A percentile compares a stretch with the other conserved stretches of the same genome.
phyloP scores from a whole-genome alignment of 495 filamentous ascomycete genomes.

The Pseudotulostoma volvatum region DNA sequence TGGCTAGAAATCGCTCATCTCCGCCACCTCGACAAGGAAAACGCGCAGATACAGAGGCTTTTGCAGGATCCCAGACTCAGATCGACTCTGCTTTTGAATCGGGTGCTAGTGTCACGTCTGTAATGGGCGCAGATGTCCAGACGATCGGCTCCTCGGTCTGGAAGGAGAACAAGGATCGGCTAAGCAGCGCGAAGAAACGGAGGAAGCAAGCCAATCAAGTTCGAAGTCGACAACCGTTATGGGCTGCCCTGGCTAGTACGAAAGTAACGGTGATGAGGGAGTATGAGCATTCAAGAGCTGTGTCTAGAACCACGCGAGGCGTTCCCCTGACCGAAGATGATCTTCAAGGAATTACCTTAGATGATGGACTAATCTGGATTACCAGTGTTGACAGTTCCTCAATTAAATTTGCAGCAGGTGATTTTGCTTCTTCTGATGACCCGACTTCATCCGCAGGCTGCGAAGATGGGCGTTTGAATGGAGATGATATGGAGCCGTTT shows the following conservation, averaged over 20 bases:
- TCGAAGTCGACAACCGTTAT: slow-evolving; percentile 77
- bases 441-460: slow-evolving; percentile 15
- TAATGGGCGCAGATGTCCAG: slow-evolving; percentile 35
- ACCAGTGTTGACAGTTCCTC: slow-evolving; percentile 67
- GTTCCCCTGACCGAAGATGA: slow-evolving; percentile 64
- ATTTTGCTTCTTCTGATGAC: slow-evolving; percentile 36
- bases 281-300: slow-evolving; percentile 69
- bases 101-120: slow-evolving; percentile 29
- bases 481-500: slow-evolving; percentile 53
- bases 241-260: slow-evolving; percentile 84
- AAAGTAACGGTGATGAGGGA: slow-evolving; percentile 90
- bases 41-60: slow-evolving; percentile 41
- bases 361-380: slow-evolving; percentile 74
- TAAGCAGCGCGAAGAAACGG: slow-evolving; percentile 58
- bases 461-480: slow-evolving; percentile 20
- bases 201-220: slow-evolving; percentile 80
- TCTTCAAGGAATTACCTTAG: slow-evolving; percentile 64
- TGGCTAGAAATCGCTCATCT: slow-evolving; percentile 33
- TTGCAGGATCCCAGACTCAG: slow-evolving; percentile 30
- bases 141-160: slow-evolving; percentile 27
- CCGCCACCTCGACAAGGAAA: slow-evolving; percentile 27
- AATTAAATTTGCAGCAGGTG: slow-evolving; percentile 66
- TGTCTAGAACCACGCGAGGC: slow-evolving; percentile 51
- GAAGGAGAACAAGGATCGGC: slow-evolving; percentile 39
- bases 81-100: slow-evolving; percentile 30